A percentile compares a stretch with the other conserved stretches of the same genome.
phyloP scores from a whole-genome alignment of 2,329 filamentous ascomycete species.

The Fusarium poae region DNA sequence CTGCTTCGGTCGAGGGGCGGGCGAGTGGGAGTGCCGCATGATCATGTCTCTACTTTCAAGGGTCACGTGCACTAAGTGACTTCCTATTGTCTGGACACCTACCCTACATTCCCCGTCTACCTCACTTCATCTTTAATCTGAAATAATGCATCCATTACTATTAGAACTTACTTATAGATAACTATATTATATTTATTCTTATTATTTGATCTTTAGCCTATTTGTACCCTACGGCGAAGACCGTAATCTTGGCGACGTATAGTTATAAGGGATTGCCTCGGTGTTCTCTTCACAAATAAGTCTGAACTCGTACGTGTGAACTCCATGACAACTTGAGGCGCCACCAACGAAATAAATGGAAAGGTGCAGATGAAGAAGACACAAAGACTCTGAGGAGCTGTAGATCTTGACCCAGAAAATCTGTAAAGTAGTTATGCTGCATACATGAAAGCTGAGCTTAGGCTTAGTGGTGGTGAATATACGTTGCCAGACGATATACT shows the following conservation, averaged over 20 bases:
- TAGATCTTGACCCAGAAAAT: no score
- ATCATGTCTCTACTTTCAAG: neutral
- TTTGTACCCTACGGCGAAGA: neutral
- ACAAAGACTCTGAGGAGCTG: neutral
- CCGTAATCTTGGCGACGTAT: neutral
- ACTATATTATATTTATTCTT: neutral
- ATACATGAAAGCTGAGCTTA: neutral
- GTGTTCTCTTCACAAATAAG: no score
- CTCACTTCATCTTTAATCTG: neutral
- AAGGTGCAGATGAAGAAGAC: neutral
- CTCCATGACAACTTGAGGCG: neutral
- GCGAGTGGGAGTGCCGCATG: conserved; percentile 7
- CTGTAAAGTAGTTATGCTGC: neutral
- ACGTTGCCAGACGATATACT: no score
- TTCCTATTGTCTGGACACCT: neutral
- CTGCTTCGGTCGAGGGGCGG: conserved; percentile 10
- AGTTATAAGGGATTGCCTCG: no score
- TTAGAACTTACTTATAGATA: neutral
- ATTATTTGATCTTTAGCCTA: neutral
- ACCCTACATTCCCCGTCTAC: no score
- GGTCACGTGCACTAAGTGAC: conserved; percentile 25
- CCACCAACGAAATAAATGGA: neutral
- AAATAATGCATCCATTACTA: neutral
- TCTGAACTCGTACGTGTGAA: neutral
- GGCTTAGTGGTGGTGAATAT: neutral